Evolutionary conservation across 495 filamentous ascomycete genomes (phyloP), one percentile per base, ranked within the genome.

Genomic region (Podospora pseudopauciseta): DNA sequence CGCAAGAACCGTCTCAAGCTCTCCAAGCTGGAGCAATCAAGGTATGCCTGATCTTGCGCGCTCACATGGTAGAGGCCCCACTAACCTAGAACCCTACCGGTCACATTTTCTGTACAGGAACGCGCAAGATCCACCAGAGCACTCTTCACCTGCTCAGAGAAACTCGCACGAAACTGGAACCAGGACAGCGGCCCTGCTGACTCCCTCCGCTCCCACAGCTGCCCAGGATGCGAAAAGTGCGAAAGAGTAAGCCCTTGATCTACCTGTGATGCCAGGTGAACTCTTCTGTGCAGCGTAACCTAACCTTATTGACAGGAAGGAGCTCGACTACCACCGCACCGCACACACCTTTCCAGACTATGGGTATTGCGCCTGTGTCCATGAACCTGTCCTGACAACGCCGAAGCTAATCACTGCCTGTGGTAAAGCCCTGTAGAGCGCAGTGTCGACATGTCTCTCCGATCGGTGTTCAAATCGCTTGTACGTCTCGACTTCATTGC

Each of bases 271-370:
- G 26, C 56, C 18, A 67, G 23, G 53, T 6, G 26, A 64, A 28
- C 16, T 55, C 11, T 58, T 32, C 4, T 32, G 30, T n/a, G 9
- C 58, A 56, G 20, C 26, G 23, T 11, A 11, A 49, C 54, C 66
- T 70, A 63, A 71, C 64, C 4, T 58, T 58, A 13, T 23, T 49
- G 39, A 57, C 59, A 71, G 68, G 63, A 54, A 23, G 9, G 58
- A 60, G 28, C 63, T 69, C 59, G 60, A 71, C 49, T 73, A 68
- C 32, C 73, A 75, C 69, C 63, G 60, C 55, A 68, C 67, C 34
- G 60, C 66, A 27, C 70, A 75, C 64, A 70, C 71, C 19, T 73
- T 75, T 55, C 73, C 76, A 32, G 76, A 77, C 61, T 76, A 77
- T 76, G 76, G 76, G 76, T 76, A 73, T 27, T 59, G 19, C 28